Conservation (phyloP, 2,329 filamentous ascomycete species). For the Graphiopsis chlorocephala region DNA sequence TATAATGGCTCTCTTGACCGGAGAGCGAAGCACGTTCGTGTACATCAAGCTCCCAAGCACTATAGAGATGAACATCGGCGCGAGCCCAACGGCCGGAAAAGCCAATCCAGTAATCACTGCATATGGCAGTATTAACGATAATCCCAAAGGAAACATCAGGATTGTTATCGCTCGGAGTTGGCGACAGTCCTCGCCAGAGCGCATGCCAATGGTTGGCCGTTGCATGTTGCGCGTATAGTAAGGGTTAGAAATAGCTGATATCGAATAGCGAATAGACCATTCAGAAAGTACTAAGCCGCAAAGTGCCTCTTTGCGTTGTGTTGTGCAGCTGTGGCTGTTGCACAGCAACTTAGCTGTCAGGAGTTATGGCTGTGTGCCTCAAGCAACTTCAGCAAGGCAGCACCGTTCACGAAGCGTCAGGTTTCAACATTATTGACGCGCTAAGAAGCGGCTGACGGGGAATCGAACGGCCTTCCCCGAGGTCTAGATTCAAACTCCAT, state of each 20-base stretch:
- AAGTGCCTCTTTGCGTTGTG: neutral
- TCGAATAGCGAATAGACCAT: neutral
- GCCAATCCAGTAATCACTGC: neutral
- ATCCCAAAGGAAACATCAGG: neutral
- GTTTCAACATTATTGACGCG: neutral
- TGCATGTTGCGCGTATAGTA: neutral
- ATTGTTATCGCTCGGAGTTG: conserved; percentile 1
- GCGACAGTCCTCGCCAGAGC: neutral
- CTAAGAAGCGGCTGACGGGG: neutral
- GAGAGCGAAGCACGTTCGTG: neutral
- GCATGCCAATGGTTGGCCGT: neutral
- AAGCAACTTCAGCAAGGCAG: neutral
- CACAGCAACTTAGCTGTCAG: neutral
- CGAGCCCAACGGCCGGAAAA: neutral
- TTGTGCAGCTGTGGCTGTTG: neutral
- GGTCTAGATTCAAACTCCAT: neutral
- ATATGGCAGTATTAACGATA: neutral
- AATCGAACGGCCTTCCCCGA: neutral
- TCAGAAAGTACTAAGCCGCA: neutral
- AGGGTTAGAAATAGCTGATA: neutral
- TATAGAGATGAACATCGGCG: neutral
- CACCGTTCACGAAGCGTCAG: neutral
- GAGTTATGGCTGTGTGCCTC: neutral
- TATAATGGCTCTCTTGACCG: neutral
- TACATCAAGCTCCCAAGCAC: neutral